Conservation (phyloP, 495 filamentous ascomycete species). For the Aspergillus conjunctus region DNA sequence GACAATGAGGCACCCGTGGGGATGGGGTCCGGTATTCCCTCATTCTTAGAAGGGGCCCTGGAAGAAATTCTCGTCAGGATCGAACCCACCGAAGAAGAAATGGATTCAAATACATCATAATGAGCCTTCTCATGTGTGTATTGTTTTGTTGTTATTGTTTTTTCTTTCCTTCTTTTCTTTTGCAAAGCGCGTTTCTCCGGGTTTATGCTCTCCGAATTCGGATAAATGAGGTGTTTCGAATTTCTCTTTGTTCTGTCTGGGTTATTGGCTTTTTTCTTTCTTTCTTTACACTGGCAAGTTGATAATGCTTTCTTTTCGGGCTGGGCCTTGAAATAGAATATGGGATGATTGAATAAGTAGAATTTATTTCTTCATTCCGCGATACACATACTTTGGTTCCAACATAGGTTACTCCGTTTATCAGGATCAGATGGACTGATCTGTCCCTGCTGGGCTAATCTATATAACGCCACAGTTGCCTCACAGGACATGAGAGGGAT, state of each 20-base stretch:
- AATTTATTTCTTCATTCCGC: too few species aligned
- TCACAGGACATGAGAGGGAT: too few species aligned
- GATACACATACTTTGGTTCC: too few species aligned
- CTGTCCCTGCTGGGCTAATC: too few species aligned
- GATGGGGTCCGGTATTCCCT: conserved; percentile 85
- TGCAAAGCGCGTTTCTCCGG: background rate
- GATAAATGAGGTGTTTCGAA: conserved; percentile 2
- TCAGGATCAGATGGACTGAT: too few species aligned
- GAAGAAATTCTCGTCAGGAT: conserved; percentile 95
- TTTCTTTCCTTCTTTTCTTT: background rate
- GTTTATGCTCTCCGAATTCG: background rate
- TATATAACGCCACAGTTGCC: too few species aligned
- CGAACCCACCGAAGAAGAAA: conserved; percentile 76
- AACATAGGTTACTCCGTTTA: too few species aligned
- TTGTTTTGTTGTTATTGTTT: background rate
- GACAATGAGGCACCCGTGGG: conserved; percentile 82
- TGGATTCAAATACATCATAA: conserved; percentile 9
- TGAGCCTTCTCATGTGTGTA: background rate
- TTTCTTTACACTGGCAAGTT: background rate
- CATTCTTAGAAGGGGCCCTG: conserved; percentile 86
- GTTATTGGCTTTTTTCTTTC: background rate
- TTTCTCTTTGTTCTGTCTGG: background rate
- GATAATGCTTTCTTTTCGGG: background rate
- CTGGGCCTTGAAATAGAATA: too few species aligned
- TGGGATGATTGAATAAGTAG: too few species aligned